phyloP scores from a whole-genome alignment of 352 stramenopile species.

The Globisporangium acanthophoron region DNA sequence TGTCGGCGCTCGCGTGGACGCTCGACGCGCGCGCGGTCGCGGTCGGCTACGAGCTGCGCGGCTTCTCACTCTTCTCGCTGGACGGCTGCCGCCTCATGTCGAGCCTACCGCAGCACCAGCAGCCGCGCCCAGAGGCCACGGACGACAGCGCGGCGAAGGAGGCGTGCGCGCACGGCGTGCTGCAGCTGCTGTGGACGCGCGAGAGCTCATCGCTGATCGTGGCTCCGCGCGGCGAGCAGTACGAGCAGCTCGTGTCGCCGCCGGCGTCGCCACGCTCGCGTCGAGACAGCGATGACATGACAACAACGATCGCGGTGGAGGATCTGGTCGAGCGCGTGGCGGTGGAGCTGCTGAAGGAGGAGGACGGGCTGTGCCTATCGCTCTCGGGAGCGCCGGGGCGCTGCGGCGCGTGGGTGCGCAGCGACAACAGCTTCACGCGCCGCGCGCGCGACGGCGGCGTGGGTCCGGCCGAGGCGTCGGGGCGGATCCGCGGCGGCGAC shows the following conservation, averaged over 20 bases:
- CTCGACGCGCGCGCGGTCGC: slow-evolving; percentile 50
- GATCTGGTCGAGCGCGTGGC: slow-evolving; percentile 39
- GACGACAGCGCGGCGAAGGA: slow-evolving; percentile 34
- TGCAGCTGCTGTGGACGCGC: slow-evolving; percentile 52
- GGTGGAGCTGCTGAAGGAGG: slow-evolving; percentile 47
- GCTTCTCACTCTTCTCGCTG: slow-evolving; percentile 72
- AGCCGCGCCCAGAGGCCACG: slow-evolving; percentile 29
- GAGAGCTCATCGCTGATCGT: slow-evolving; percentile 61
- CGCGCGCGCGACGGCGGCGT: slow-evolving; percentile 33
- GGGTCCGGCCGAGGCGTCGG: slow-evolving; percentile 57
- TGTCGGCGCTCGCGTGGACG: slow-evolving; percentile 67
- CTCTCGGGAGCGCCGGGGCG: slow-evolving; percentile 65
- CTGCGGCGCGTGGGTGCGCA: slow-evolving; percentile 76
- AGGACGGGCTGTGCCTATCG: slow-evolving; percentile 74
- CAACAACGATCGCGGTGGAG: slow-evolving; percentile 1
- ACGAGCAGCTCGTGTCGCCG: slow-evolving; percentile 24
- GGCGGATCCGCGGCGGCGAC: slow-evolving; percentile 55
- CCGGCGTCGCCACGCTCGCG: slow-evolving; percentile 13
- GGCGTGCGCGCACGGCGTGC: slow-evolving; percentile 49
- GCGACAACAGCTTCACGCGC: slow-evolving; percentile 64
- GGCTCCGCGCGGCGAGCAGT: slow-evolving; percentile 43
- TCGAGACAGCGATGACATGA: slow-evolving; percentile 5
- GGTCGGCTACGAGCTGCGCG: slow-evolving; percentile 64
- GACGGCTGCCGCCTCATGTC: slow-evolving; percentile 83
- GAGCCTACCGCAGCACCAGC: slow-evolving; percentile 72